Evolutionary conservation across 1,284 basidiomycete species (phyloP), one percentile per base, ranked within the genome.

Genomic region (Sutorius eximius): DNA sequence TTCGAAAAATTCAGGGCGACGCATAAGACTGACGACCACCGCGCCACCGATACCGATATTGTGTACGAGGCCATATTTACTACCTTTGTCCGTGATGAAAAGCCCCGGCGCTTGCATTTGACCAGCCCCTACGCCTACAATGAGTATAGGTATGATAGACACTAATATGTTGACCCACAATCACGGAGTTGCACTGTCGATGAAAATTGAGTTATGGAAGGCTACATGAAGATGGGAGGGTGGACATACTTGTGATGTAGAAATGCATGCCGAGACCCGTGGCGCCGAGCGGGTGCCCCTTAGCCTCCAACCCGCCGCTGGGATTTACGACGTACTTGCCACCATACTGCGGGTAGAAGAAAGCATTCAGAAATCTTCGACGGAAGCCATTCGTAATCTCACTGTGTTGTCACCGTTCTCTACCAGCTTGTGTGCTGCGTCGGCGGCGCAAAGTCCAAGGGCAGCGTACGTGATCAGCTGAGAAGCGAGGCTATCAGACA

Each of bases 271-370:
- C 91, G 16, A 94, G 72, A 1, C 92, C 92, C 8, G 89, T 92
- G 2, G 91, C 92, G 41, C 92, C 91, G 20, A 93, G 77, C 3
- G 91, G 91, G 68, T 91, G 88, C 2, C 92, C 92, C 68, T 93
- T 94, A 33, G 89, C 89, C 68, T 94, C 91, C 32, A 95, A 79
- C 0, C 92, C 92, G 34, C 92, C 92, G 52, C 86, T 88, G 0
- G 93, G 91, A 65, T 95, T 95, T 48, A 95, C 73, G n/a, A 94
- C 89, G 59, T 83, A 94, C 70, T 92, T 91, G 13, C 91, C 91
- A 30, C 90, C 90, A 58, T 91, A 91, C 82, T 89, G 55, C 8
- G 52, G 34, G 22, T 20, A 24, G 20, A 56, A 22, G 8, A 20
- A 51, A 18, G 3, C 15, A 8, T 40, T 29, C 34, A 55, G 46